Conservation (phyloP, 768 basidiomycete genomes). For the Boletus eberwhitei region DNA sequence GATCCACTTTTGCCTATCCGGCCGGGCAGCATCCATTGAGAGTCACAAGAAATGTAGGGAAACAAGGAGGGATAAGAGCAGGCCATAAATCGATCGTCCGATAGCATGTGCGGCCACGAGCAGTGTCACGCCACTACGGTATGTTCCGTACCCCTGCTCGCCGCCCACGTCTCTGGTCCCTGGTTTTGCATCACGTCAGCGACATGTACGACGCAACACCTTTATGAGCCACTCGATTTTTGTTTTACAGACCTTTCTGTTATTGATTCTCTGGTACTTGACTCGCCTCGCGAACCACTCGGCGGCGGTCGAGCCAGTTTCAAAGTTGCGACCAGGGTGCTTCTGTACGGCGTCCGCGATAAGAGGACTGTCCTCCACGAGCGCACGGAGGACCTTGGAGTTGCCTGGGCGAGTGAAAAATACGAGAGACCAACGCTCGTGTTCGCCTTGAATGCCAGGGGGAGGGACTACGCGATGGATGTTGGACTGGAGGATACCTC, state of each 20-base stretch:
- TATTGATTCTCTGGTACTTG: slow-evolving; percentile 40
- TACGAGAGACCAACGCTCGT: slow-evolving; percentile 63
- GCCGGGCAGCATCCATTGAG: not conserved
- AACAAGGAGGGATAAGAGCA: not conserved
- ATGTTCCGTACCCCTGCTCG: slow-evolving; percentile 32
- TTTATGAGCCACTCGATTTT: not conserved
- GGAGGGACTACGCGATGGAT: slow-evolving; percentile 64
- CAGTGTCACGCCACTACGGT: slow-evolving; percentile 16
- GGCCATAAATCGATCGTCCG: not conserved
- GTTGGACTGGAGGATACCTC: slow-evolving; percentile 61
- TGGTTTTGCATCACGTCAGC: not conserved
- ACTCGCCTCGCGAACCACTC: slow-evolving; percentile 43
- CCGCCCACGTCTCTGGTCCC: slow-evolving; percentile 32
- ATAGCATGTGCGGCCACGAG: not conserved
- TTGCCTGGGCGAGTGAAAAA: slow-evolving; percentile 66
- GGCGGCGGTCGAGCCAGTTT: slow-evolving; percentile 35
- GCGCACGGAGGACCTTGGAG: slow-evolving; percentile 46
- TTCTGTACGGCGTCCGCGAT: slow-evolving; percentile 44
- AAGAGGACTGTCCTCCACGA: slow-evolving; percentile 47
- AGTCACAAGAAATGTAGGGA: not conserved
- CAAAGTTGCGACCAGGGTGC: slow-evolving; percentile 36
- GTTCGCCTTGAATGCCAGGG: slow-evolving; percentile 50
- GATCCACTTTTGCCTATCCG: not conserved
- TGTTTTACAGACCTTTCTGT: slow-evolving; percentile 35
- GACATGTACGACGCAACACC: not conserved